Conservation (phyloP, 345 rosid genomes). For the Microcos paniculata region DNA sequence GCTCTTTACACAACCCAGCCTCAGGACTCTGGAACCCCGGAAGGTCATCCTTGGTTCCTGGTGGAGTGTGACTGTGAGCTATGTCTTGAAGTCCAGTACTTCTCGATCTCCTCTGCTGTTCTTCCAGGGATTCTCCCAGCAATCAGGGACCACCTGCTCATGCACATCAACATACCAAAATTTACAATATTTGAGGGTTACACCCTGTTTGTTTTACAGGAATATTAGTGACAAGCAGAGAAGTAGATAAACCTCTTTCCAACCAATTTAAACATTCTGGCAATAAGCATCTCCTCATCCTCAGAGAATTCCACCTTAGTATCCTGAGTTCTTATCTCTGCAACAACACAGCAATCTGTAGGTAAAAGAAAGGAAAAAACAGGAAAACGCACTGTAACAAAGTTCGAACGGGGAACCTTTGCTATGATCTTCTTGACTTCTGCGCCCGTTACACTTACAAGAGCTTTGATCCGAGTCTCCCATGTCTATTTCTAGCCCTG, state of each 20-base stretch:
- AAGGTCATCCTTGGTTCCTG: neutral
- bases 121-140: conserved; percentile 70
- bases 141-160: conserved; percentile 58
- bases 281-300: conserved; percentile 47
- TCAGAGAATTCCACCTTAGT: conserved; percentile 35
- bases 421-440: neutral
- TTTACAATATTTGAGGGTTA: neutral
- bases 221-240: too few species aligned
- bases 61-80: neutral
- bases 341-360: too few species aligned
- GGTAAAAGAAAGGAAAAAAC: neutral
- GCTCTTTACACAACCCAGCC: neutral
- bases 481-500: too few species aligned
- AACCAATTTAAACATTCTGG: conserved; percentile 46
- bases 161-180: neutral
- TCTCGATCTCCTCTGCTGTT: conserved; percentile 59
- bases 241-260: conserved; percentile 30
- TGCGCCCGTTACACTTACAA: neutral
- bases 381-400: neutral
- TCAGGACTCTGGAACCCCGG: neutral
- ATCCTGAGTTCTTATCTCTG: neutral
- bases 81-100: conserved; percentile 50
- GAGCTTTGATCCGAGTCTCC: conserved; percentile 8
- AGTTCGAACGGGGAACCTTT: neutral
- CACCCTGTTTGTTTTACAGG: too few species aligned